Percentiles rank a stretch among this genome's conserved stretches.
Evolutionary conservation across 768 basidiomycete species (phyloP).

Genomic region (Macrocybe gigantea): DNA sequence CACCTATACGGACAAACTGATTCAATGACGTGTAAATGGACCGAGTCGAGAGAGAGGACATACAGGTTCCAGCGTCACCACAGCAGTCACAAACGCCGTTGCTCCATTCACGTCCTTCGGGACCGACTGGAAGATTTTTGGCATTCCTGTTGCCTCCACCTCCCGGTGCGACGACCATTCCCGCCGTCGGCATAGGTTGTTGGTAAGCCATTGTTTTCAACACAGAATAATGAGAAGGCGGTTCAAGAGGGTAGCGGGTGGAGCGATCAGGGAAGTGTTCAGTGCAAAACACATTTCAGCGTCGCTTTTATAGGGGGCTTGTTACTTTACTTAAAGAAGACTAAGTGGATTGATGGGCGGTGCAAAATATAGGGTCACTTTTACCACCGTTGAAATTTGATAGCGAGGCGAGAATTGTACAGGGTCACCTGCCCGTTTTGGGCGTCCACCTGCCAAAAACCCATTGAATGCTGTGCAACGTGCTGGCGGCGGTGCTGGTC

Average conservation of each 20-base stretch:
- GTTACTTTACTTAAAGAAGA: too few relatives aligned
- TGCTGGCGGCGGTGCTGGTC: too few relatives aligned
- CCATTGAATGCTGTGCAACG: too few relatives aligned
- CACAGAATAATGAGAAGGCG: background rate
- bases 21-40: background rate
- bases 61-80: conserved; percentile 17
- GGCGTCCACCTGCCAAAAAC: too few relatives aligned
- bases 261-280: background rate
- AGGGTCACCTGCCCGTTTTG: too few relatives aligned
- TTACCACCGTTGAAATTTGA: too few relatives aligned
- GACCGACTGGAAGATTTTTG: conserved; percentile 17
- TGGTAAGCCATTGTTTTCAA: conserved; percentile 2
- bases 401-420: too few relatives aligned
- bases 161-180: conserved; percentile 9
- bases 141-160: conserved; percentile 18
- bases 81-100: conserved; percentile 17
- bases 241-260: background rate
- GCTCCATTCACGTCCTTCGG: conserved; percentile 23
- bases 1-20: conserved; percentile 11
- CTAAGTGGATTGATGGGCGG: too few relatives aligned
- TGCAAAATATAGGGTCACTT: too few relatives aligned
- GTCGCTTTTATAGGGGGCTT: too few relatives aligned
- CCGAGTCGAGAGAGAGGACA: background rate
- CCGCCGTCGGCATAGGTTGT: conserved; percentile 14
- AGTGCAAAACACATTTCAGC: too few relatives aligned